These are phyloP conservation scores for Herpetomonas tarakana DNA, from an alignment of 208 protist species.

Conservation along the genomic window DNA sequence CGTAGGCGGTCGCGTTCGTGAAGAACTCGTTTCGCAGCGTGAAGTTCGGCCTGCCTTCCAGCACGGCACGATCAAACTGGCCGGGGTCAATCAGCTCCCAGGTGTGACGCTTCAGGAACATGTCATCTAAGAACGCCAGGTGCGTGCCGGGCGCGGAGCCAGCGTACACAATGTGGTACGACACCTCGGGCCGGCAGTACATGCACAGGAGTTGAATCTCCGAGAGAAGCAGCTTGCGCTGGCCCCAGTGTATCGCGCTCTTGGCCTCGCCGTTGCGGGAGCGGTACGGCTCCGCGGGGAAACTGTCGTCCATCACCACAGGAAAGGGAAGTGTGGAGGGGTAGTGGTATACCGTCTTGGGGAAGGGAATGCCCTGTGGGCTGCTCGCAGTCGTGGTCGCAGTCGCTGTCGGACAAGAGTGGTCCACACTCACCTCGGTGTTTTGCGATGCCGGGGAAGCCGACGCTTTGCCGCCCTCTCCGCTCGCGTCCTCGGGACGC, in stretches of 20 bases:
- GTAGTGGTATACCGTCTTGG: constrained; percentile 67
- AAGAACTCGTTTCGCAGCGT: constrained; percentile 93
- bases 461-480: too few species aligned
- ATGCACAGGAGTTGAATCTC: constrained; percentile 94
- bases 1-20: constrained; percentile 91
- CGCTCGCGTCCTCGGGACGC: not conserved
- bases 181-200: constrained; percentile 59
- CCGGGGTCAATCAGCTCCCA: constrained; percentile 95
- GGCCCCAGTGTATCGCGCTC: constrained; percentile 94
- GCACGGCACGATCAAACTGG: constrained; percentile 74
- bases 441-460: too few species aligned
- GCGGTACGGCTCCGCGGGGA: constrained; percentile 79
- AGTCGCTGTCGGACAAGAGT: too few species aligned
- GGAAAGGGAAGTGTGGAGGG: constrained; percentile 74
- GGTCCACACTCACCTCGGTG: too few species aligned
- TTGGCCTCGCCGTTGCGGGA: constrained; percentile 84
- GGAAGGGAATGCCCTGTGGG: too few species aligned
- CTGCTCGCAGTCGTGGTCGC: too few species aligned
- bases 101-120: constrained; percentile 81
- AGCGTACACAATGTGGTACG: constrained; percentile 94
- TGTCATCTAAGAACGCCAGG: constrained; percentile 83
- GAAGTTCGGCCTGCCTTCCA: constrained; percentile 68
- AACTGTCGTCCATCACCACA: constrained; percentile 52
- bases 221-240: constrained; percentile 94
- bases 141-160: constrained; percentile 95